Conservation (phyloP, 2,329 filamentous ascomycete genomes). For the Huntiella decipiens region DNA sequence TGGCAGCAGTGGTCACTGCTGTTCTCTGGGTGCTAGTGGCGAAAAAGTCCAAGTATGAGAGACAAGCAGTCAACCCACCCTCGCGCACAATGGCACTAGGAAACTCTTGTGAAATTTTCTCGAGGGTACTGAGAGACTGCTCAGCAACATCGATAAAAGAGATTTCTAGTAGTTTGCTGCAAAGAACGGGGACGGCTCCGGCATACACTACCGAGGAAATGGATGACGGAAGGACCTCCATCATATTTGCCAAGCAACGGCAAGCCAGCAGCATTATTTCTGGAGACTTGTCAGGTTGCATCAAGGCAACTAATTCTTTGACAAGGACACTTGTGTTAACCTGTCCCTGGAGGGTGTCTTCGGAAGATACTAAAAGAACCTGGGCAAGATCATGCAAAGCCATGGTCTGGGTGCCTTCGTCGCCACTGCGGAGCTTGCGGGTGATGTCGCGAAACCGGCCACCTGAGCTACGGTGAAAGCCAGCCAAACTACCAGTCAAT, state of each 20-base stretch:
- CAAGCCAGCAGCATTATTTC: slow-evolving; percentile 96
- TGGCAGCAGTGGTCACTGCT: slow-evolving; percentile 90
- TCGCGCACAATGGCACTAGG: slow-evolving; percentile 88
- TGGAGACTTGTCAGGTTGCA: slow-evolving; percentile 76
- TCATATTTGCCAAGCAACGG: slow-evolving; percentile 85
- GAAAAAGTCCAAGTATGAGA: slow-evolving; percentile 94
- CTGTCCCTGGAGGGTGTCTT: slow-evolving; percentile 87
- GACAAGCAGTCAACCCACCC: slow-evolving; percentile 83
- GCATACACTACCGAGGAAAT: slow-evolving; percentile 94
- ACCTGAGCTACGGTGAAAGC: slow-evolving; percentile 33
- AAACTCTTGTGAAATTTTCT: slow-evolving; percentile 95
- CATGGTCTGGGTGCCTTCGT: slow-evolving; percentile 78
- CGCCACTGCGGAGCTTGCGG: slow-evolving; percentile 58
- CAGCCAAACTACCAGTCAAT: slow-evolving; percentile 79
- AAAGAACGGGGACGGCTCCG: slow-evolving; percentile 85
- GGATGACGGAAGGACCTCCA: slow-evolving; percentile 87
- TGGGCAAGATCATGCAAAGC: slow-evolving; percentile 87
- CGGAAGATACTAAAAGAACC: slow-evolving; percentile 80
- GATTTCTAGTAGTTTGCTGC: slow-evolving; percentile 87
- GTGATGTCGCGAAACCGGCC: slow-evolving; percentile 62
- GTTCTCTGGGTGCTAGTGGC: slow-evolving; percentile 91
- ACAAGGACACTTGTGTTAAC: slow-evolving; percentile 90
- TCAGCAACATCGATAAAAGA: slow-evolving; percentile 95
- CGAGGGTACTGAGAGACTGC: slow-evolving; percentile 85
- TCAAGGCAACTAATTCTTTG: slow-evolving; percentile 77